phyloP scores from a whole-genome alignment of 1,284 basidiomycete species.

The Ustilago xerochloae region DNA sequence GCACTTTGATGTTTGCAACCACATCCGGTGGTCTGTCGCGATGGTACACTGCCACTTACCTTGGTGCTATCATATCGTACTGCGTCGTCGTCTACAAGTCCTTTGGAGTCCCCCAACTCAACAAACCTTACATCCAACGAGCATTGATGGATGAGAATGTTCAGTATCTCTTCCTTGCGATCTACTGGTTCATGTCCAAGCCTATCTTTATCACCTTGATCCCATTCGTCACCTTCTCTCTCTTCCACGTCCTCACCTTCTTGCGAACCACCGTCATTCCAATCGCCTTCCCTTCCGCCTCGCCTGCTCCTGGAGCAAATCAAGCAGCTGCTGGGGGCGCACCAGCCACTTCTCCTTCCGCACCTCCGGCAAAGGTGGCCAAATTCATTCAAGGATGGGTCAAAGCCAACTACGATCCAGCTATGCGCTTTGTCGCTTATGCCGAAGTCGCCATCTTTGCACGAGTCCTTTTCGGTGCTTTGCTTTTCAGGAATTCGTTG shows the following conservation, averaged over 20 bases:
- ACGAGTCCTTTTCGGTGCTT: constrained; percentile 64
- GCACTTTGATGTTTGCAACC: constrained; percentile 51
- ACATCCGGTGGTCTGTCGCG: constrained; percentile 51
- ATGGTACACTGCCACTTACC: constrained; percentile 64
- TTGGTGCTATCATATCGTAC: constrained; percentile 68
- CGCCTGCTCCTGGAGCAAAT: constrained; percentile 30
- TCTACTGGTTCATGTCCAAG: constrained; percentile 68
- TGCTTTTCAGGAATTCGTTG: constrained; percentile 64
- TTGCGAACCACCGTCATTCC: constrained; percentile 61
- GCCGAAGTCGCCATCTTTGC: constrained; percentile 67
- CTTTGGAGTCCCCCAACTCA: constrained; percentile 66
- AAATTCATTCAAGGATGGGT: constrained; percentile 67
- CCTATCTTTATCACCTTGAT: constrained; percentile 68
- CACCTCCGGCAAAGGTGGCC: constrained; percentile 54
- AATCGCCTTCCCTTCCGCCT: constrained; percentile 49
- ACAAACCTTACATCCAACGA: constrained; percentile 66
- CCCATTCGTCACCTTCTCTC: constrained; percentile 67
- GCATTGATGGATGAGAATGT: constrained; percentile 69
- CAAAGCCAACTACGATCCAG: constrained; percentile 68
- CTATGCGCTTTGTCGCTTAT: constrained; percentile 68
- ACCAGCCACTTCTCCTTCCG: constrained; percentile 29
- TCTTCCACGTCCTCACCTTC: constrained; percentile 67
- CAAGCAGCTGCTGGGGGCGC: constrained; percentile 30
- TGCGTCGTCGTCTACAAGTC: constrained; percentile 68
- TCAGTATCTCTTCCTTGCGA: constrained; percentile 66